phyloP scores from a whole-genome alignment of 176 grass and related monocot species.

The bread wheat (Triticum aestivum) region DNA sequence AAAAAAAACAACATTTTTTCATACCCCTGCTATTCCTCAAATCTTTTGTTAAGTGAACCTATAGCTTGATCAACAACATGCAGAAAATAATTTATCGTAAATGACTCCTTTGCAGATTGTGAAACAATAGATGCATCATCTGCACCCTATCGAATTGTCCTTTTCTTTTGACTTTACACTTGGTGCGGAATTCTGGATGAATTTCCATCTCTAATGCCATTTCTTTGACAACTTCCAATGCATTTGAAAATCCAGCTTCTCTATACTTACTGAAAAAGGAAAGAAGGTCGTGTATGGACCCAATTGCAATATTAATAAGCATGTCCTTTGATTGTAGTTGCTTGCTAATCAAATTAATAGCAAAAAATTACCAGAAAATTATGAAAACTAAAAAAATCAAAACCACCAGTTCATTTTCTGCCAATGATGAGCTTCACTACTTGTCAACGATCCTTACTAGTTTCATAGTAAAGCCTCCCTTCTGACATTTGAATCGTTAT shows the following conservation, averaged over 20 bases:
- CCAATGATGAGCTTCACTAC: no score
- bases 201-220: background rate
- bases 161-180: background rate
- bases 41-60: background rate
- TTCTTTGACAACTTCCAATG: background rate
- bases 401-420: no score
- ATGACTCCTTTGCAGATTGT: background rate
- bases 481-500: no score
- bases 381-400: no score
- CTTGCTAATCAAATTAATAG: no score
- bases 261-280: background rate
- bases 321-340: no score
- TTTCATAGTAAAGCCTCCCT: no score
- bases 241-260: background rate
- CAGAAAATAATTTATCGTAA: background rate
- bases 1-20: background rate
- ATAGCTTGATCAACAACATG: background rate
- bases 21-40: background rate
- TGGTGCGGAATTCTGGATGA: background rate
- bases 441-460: no score
- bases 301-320: no score
- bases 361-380: no score
- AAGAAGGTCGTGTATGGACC: no score
- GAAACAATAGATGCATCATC: background rate
- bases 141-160: background rate